Evolutionary conservation across 2,329 filamentous ascomycete species (phyloP), one percentile per base, ranked within the genome.

Genomic region (Monosporascus sp.): DNA sequence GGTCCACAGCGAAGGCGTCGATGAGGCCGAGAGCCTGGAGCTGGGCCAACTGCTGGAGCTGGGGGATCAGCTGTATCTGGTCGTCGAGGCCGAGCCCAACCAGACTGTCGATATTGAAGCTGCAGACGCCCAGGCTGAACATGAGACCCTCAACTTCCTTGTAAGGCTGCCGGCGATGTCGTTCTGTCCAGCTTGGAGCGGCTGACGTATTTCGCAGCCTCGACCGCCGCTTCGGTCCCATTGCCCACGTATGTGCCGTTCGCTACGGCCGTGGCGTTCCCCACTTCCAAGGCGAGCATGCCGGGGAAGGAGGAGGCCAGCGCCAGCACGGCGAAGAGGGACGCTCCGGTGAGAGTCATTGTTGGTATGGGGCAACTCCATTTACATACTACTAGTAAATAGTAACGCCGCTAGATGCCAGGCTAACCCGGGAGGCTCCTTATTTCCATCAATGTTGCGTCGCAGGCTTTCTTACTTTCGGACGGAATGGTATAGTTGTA

Each of bases 11-110:
- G 45, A 56, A 47, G 7, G 60, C 54, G 48, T 59, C 63, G 56
- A 67, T 55, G 26, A 65, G 44, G 16, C 63, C 65, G 26, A 67
- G 62, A 17, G 55, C 52, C 52, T 65, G 57, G 34, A 66, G 61
- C 38, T 67, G 65, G 9, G 55, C 51, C 19, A 66, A 54, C 20
- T 66, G 63, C 50, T 67, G 64, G 19, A 67, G 62, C 37, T 66
- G 65, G 38, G 63, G 59, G 22, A 67, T 56, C 6, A 67, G 59
- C 53, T 67, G 61, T 34, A 66, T 58, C 55, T 66, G 54, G 54
- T 61, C 58, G 38, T 37, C 44, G 19, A 65, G n/a, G n/a, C 57
- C 54, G 17, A 67, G 58, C 19, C 52, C 52, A n/a, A 37, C 40
- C n/a, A 67, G 45, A 43, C 56, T 59, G 45, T 53, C 53, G 19